phyloP scores from a whole-genome alignment of 768 basidiomycete genomes.

The Podaxis sp. region DNA sequence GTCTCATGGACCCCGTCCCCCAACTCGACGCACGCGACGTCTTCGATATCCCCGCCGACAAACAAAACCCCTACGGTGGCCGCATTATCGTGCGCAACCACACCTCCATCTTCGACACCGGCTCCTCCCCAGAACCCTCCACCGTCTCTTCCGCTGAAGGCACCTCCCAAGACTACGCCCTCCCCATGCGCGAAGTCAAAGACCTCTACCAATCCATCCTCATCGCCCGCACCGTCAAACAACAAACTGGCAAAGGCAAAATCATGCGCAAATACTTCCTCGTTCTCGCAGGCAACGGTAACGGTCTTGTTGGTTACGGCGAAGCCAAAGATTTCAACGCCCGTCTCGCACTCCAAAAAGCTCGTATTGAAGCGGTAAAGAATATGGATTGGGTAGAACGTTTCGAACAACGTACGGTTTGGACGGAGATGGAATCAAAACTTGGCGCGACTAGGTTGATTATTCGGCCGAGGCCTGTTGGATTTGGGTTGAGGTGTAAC shows the following conservation, averaged over 20 bases:
- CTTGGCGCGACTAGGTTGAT: slow-evolving; percentile 81
- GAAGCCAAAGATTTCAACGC: slow-evolving; percentile 72
- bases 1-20: slow-evolving; percentile 64
- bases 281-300: slow-evolving; percentile 78
- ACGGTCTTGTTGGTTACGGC: slow-evolving; percentile 81
- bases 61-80: slow-evolving; percentile 55
- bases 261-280: slow-evolving; percentile 61
- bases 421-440: slow-evolving; percentile 86
- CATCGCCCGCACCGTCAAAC: slow-evolving; percentile 61
- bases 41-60: slow-evolving; percentile 50
- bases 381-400: slow-evolving; percentile 92
- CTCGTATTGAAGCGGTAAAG: slow-evolving; percentile 61
- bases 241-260: slow-evolving; percentile 95
- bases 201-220: slow-evolving; percentile 43
- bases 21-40: slow-evolving; percentile 62
- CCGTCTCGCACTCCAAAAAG: slow-evolving; percentile 56
- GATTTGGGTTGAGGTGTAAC: slow-evolving; percentile 90
- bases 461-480: slow-evolving; percentile 80
- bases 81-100: slow-evolving; percentile 70
- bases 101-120: slow-evolving; percentile 59
- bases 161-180: slow-evolving; percentile 21
- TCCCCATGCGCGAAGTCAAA: slow-evolving; percentile 22
- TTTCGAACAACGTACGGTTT: slow-evolving; percentile 94
- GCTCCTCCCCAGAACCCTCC: slow-evolving; percentile 17
- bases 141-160: background rate